Conservation (phyloP, 345 rosid genomes). For the Nasturtium officinale region DNA sequence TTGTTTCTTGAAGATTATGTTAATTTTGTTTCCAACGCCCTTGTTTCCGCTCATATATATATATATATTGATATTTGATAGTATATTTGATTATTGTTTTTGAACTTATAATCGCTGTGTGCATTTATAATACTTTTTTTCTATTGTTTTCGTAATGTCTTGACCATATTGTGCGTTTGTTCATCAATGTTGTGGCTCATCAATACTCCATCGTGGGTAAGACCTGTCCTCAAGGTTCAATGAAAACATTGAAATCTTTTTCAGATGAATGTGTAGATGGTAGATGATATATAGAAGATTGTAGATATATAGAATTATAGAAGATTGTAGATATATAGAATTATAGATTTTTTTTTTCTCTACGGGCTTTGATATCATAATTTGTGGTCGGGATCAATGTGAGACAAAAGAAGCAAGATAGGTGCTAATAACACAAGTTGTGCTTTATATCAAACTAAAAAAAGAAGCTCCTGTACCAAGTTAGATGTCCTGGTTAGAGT, state of each 20-base stretch:
- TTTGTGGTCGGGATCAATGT: neutral
- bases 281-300: neutral
- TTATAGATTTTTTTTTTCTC: no score
- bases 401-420: neutral
- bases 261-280: neutral
- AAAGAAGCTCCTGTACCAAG: neutral
- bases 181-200: neutral
- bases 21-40: neutral
- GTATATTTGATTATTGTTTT: neutral
- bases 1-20: constrained; percentile 2
- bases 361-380: neutral
- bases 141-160: neutral
- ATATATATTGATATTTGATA: no score
- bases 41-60: neutral
- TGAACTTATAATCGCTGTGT: neutral
- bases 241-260: neutral
- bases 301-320: no score
- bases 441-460: neutral
- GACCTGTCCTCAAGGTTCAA: neutral
- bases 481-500: neutral
- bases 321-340: no score
- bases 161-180: neutral
- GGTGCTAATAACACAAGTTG: neutral
- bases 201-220: neutral
- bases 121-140: neutral